Evolutionary conservation across 1,284 basidiomycete species (phyloP).

Genomic region (Cutaneotrichosporon mucoides): DNA sequence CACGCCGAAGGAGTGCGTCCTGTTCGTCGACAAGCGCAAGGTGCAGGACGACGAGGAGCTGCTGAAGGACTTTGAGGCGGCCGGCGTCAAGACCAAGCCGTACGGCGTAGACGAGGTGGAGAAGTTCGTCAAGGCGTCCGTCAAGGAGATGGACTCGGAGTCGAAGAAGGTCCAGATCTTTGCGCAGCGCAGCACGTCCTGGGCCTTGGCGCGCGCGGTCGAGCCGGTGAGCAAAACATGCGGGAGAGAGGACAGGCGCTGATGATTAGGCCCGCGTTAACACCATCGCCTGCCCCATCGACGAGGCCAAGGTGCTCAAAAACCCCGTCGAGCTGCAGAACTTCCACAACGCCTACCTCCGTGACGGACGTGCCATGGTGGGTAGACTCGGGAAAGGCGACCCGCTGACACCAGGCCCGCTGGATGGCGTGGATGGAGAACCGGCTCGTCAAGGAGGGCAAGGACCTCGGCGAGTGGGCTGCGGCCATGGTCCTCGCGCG

Average conservation of each 20-base stretch:
- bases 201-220: conserved; percentile 39
- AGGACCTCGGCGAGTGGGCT: conserved; percentile 80
- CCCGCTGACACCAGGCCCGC: conserved; percentile 46
- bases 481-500: conserved; percentile 78
- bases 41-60: conserved; percentile 32
- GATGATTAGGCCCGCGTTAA: conserved; percentile 35
- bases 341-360: conserved; percentile 74
- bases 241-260: too few species aligned
- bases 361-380: conserved; percentile 89
- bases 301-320: conserved; percentile 80
- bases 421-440: conserved; percentile 90
- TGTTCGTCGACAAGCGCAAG: conserved; percentile 44
- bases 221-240: conserved; percentile 31
- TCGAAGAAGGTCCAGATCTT: conserved; percentile 27
- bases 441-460: conserved; percentile 67
- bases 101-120: conserved; percentile 70
- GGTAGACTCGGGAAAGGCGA: too few species aligned
- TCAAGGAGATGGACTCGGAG: conserved; percentile 6
- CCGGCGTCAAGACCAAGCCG: conserved; percentile 59
- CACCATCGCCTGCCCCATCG: conserved; percentile 54
- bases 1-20: conserved; percentile 52
- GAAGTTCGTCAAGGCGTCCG: conserved; percentile 42
- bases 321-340: conserved; percentile 80
- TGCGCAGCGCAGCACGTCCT: conserved; percentile 37
- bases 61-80: conserved; percentile 42